Conservation (phyloP, 148 eudicot species). For the Arctostaphylos glauca region DNA sequence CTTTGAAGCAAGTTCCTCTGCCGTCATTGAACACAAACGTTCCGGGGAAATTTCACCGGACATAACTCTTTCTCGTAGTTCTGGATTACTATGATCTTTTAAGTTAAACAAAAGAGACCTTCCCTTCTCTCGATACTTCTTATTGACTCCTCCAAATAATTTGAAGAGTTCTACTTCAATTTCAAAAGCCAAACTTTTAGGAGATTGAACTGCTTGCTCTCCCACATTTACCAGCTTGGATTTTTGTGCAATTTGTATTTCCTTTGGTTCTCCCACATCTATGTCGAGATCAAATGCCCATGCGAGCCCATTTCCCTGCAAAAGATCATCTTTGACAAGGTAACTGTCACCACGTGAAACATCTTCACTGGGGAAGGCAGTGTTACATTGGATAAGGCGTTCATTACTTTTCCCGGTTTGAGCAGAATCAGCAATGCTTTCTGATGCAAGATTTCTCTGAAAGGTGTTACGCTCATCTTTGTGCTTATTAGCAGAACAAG, state of each 20-base stretch:
- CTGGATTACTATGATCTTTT: slow-evolving; percentile 85
- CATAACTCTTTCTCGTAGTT: slow-evolving; percentile 78
- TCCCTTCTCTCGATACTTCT: slow-evolving; percentile 90
- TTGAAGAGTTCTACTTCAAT: slow-evolving; percentile 81
- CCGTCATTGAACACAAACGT: slow-evolving; percentile 82
- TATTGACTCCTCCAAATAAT: slow-evolving; percentile 85
- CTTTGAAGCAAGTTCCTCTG: slow-evolving; percentile 95
- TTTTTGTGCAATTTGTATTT: slow-evolving; percentile 29
- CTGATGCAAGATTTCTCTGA: slow-evolving; percentile 19
- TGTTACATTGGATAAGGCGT: slow-evolving; percentile 36
- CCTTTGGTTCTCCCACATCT: slow-evolving; percentile 35
- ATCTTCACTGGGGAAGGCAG: slow-evolving; percentile 54
- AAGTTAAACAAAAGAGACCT: slow-evolving; percentile 84
- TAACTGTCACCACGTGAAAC: slow-evolving; percentile 52
- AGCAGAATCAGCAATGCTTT: slow-evolving; percentile 24
- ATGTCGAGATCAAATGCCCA: slow-evolving; percentile 66
- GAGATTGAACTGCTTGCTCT: slow-evolving; percentile 31
- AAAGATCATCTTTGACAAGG: slow-evolving; percentile 71
- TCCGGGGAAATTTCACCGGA: slow-evolving; percentile 80
- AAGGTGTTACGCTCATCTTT: slow-evolving; percentile 23
- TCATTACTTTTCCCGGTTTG: slow-evolving; percentile 35
- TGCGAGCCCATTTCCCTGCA: slow-evolving; percentile 87
- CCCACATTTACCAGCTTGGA: slow-evolving; percentile 24
- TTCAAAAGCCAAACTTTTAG: slow-evolving; percentile 53
- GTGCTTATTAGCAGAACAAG: slow-evolving; percentile 23